Evolutionary conservation across 148 eudicot genomes (phyloP).

Genomic region (Gaultheria prostrata): DNA sequence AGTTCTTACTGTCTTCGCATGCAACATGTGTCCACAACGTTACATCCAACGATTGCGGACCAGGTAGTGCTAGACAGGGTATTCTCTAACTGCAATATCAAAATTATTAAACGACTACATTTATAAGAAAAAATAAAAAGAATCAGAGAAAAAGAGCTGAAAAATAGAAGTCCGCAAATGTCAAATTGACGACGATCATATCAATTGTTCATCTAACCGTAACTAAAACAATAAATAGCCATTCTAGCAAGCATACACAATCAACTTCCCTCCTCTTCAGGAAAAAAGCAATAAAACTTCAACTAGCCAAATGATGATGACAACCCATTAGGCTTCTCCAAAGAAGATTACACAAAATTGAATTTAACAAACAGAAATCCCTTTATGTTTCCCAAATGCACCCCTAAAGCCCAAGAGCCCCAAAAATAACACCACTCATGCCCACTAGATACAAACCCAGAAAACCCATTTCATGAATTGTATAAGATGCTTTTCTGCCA

Average conservation of each 20-base stretch:
- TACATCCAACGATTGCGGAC: neutral
- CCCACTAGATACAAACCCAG: neutral
- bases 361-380: neutral
- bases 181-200: neutral
- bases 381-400: neutral
- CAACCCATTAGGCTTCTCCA: neutral
- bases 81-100: neutral
- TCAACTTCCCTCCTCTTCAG: neutral
- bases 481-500: neutral
- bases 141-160: neutral
- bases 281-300: neutral
- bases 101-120: neutral
- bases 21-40: neutral
- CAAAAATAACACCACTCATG: neutral
- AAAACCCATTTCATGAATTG: neutral
- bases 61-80: neutral
- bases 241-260: neutral
- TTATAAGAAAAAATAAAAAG: neutral
- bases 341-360: neutral
- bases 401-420: too few relatives aligned
- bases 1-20: neutral
- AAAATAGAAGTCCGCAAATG: neutral
- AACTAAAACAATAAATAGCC: neutral
- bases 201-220: neutral
- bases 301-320: too few relatives aligned